phyloP scores from a whole-genome alignment of 768 basidiomycete species.

The Kwoniella dendrophila region DNA sequence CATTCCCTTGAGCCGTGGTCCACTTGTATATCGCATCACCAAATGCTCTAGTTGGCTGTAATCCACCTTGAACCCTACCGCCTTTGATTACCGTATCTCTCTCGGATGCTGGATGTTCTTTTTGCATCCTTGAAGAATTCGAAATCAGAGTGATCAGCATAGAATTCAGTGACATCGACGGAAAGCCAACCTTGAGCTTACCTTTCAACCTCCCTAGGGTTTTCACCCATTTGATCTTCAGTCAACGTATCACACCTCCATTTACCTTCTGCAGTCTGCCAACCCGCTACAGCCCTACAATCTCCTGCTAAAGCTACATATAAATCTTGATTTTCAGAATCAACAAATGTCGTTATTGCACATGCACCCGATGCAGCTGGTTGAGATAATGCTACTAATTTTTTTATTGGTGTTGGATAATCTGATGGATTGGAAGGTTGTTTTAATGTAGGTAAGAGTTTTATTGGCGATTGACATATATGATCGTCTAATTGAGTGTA shows the following conservation, averaged over 20 bases:
- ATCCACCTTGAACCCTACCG: slow-evolving; percentile 51
- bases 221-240: slow-evolving; percentile 94
- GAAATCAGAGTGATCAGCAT: not conserved
- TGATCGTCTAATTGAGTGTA: slow-evolving; percentile 84
- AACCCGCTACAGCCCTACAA: slow-evolving; percentile 90
- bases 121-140: slow-evolving; percentile 36
- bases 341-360: slow-evolving; percentile 83
- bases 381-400: slow-evolving; percentile 60
- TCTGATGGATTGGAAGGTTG: slow-evolving; percentile 4
- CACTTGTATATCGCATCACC: slow-evolving; percentile 56
- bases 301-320: slow-evolving; percentile 94
- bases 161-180: not conserved
- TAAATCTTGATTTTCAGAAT: slow-evolving; percentile 76
- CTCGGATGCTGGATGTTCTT: slow-evolving; percentile 51
- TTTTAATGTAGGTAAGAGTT: slow-evolving; percentile 60
- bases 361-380: slow-evolving; percentile 90
- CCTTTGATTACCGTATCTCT: slow-evolving; percentile 45
- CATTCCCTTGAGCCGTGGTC: slow-evolving; percentile 40
- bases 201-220: slow-evolving; percentile 80
- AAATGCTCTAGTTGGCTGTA: slow-evolving; percentile 54
- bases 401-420: slow-evolving; percentile 61
- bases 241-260: slow-evolving; percentile 90
- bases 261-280: slow-evolving; percentile 75
- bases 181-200: slow-evolving; percentile 52
- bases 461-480: slow-evolving; percentile 75